Evolutionary conservation across 257 asterid species (phyloP), one percentile per base, ranked within the genome.

Genomic region (Penstemon barbatus): DNA sequence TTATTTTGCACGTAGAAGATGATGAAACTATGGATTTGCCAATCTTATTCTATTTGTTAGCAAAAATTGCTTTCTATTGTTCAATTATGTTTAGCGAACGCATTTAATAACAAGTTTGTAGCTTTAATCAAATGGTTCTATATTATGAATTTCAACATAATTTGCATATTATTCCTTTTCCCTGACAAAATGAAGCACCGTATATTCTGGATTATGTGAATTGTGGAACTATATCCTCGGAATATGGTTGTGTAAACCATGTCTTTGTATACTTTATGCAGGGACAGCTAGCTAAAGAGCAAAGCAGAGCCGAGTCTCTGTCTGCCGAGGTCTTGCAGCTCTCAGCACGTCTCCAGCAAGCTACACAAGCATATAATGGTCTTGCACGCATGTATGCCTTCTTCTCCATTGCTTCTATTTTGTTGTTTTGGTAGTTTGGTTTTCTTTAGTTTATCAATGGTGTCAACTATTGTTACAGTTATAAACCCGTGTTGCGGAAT

Each of bases 291-390:
- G 86, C 84, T 38, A 82, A 85, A 72, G 97, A 92, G 70, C 96
- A 88, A 83, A 86, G 91, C 82, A 90, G 90, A 76, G 89, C 87
- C 8, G 96, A 89, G 75, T 80, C 89, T 65, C 81, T 92, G 40
- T 89, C 96, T 58, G 96, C 90, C 0, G 95, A 92, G 76, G 86
- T 87, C 52, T 74, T 92, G 77, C 85, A 79, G 83, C 92, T 92
- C 80, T 83, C 96, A 49, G 88, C 87, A 55, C 88, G 79, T 19
- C 97, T 89, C 74, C 97, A 89, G 76, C 97, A 83, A 77, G 89
- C 90, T 52, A 82, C 85, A 5, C 97, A 84, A 74, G 85, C 90
- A 6, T 89, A 86, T 78, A 85, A 79, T 52, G 77, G 83, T 70
- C 92, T 92, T 61, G 64, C 89, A 8, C 96, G 96, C 83, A 84